phyloP scores from a whole-genome alignment of 2,329 filamentous ascomycete species.

The Fusarium buharicum region DNA sequence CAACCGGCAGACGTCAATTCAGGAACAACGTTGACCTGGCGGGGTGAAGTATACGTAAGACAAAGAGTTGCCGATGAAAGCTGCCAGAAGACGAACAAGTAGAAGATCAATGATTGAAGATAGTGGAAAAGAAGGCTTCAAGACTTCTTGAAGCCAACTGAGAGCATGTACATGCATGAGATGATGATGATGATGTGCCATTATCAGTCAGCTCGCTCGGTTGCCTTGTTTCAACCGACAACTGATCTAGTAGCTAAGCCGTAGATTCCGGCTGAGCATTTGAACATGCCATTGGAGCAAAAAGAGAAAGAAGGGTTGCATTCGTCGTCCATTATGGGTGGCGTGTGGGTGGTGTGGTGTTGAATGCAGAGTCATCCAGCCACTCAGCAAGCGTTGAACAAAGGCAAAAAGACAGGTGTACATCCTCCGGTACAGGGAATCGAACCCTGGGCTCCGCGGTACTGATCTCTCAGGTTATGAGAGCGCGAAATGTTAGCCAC shows the following conservation, averaged over 20 bases:
- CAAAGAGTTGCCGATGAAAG: slow-evolving; percentile 11
- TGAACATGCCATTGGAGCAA: slow-evolving; percentile 24
- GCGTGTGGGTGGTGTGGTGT: slow-evolving; percentile 23
- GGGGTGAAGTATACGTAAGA: slow-evolving; percentile 15
- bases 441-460: slow-evolving; percentile 11
- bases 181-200: slow-evolving; percentile 4
- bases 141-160: slow-evolving; percentile 25
- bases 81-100: background rate
- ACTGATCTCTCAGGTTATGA: slow-evolving; percentile 38
- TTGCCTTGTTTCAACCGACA: slow-evolving; percentile 20
- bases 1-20: slow-evolving; percentile 18
- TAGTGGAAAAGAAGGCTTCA: slow-evolving; percentile 1
- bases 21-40: slow-evolving; percentile 9
- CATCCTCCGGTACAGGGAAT: slow-evolving; percentile 1
- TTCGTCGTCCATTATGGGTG: background rate
- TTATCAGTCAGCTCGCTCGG: slow-evolving; percentile 6
- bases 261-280: slow-evolving; percentile 13
- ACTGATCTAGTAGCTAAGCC: slow-evolving; percentile 23
- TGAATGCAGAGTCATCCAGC: slow-evolving; percentile 17
- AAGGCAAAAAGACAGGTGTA: slow-evolving; percentile 2
- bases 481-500: slow-evolving; percentile 47
- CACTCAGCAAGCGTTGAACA: background rate
- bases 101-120: background rate
- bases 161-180: slow-evolving; percentile 3
- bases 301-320: slow-evolving; percentile 18